Base-by-base conservation (phyloP, 176 grass and related monocot genomes). In the Triticum timopheevii region DNA sequence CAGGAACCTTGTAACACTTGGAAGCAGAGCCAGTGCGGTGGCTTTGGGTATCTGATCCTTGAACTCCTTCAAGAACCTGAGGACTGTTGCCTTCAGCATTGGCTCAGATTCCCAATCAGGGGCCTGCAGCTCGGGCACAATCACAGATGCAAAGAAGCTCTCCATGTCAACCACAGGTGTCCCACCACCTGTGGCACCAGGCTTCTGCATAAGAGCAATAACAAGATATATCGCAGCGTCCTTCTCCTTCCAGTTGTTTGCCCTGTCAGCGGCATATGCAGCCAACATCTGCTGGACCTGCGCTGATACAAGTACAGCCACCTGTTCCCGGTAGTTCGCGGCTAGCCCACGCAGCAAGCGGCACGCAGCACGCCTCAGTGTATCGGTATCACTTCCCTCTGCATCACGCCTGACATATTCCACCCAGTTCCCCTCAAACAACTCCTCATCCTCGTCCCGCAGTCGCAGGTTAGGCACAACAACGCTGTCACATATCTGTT, bases 51-150 rank as follows among this genome's bases (percentile, higher is more conserved):
- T 92, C 70, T 95, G 90, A 56, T 98, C 96, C 82, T 86, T 87
- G 78, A 98, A 98, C 64, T 94, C 93, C 79, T 95, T 98, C 82
- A 98, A 96, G 75, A 98, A 98, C 67, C 94, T 98, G 78, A 98
- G 88, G 7, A 88, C 88, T n/a, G 93, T 95, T 54, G 93, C 96
- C 89, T 98, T 98, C 36, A 98, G 91, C 90, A 98, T 96, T 35
- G 92, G 96, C 70, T 87, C 80, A 68, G 90, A 83, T 73, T 98
- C 89, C 76, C 88, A 82, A 64, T 98, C 96, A 74, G 87, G 73
- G 20, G 84, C 84, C 73, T 94, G 96, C 58, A 98, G 84, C 82
- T 98, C 96, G 10, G 96, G 90, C 38, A 98, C 69, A 63, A 98
- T 98, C 27, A 98, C 93, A 78, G 88, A 94, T 27, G 92, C 71